A percentile compares a stretch with the other conserved stretches of the same genome.
Evolutionary conservation across 495 filamentous ascomycete species (phyloP).

Genomic region (Parachaetomium inaequale): DNA sequence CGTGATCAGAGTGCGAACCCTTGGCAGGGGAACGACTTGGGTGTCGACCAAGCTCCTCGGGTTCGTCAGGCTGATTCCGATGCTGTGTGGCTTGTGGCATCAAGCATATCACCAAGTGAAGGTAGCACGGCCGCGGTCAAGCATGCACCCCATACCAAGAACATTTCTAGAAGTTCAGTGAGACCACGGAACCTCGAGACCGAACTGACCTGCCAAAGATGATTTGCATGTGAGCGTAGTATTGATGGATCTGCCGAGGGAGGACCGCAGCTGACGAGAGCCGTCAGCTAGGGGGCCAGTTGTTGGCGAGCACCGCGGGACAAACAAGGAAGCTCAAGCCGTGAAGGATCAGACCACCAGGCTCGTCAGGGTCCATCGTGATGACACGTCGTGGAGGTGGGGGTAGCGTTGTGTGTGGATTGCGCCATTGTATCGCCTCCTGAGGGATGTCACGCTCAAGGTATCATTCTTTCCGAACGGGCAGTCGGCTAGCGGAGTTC

Average conservation of each 20-base stretch:
- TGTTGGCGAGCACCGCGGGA: not conserved
- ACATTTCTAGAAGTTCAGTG: not conserved
- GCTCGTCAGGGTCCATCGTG: not conserved
- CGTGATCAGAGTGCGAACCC: not conserved
- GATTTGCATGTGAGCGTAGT: not conserved
- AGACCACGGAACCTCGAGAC: not conserved
- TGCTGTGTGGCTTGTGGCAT: not conserved
- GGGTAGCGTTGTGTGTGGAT: conserved; percentile 4
- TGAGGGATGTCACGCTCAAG: conserved; percentile 16
- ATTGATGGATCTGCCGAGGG: not conserved
- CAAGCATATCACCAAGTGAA: not conserved
- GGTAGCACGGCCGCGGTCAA: not conserved
- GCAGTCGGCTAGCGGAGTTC: not conserved
- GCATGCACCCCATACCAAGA: not conserved
- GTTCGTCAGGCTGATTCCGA: not conserved
- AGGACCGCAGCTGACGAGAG: not conserved
- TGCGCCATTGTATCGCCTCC: not conserved
- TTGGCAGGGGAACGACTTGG: conserved; percentile 1
- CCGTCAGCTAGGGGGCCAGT: not conserved
- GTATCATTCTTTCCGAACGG: conserved; percentile 16
- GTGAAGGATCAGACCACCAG: not conserved
- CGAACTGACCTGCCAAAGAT: not conserved
- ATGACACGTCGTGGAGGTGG: not conserved
- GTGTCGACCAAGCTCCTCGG: not conserved
- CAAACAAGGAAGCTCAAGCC: not conserved